Conservation (phyloP, 2,329 filamentous ascomycete species). For the Cylindrodendrum hubeiense region DNA sequence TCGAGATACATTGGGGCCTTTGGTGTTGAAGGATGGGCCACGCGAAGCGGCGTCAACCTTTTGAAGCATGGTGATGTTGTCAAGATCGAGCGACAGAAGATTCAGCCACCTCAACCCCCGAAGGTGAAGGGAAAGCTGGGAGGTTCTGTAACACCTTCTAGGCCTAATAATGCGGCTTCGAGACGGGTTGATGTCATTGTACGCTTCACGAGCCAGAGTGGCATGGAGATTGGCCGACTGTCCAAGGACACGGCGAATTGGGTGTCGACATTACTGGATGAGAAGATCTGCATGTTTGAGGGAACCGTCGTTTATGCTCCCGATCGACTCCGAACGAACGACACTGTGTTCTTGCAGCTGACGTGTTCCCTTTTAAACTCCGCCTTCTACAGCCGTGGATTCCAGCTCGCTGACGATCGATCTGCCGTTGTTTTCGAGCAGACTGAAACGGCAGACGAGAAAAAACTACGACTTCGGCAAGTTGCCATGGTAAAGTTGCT, state of each 20-base stretch:
- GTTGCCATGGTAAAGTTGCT: constrained; percentile 90
- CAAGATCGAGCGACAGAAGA: constrained; percentile 87
- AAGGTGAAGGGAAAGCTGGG: constrained; percentile 60
- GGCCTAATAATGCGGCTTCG: constrained; percentile 63
- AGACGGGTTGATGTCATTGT: constrained; percentile 88
- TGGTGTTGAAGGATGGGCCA: constrained; percentile 92
- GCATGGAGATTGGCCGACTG: constrained; percentile 87
- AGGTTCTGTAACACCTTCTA: constrained; percentile 46
- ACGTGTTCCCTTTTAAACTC: constrained; percentile 79
- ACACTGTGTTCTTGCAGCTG: constrained; percentile 93
- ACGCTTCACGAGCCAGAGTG: constrained; percentile 84
- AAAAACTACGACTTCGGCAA: constrained; percentile 84
- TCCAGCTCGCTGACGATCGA: constrained; percentile 77
- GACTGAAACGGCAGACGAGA: constrained; percentile 87
- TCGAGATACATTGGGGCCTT: constrained; percentile 89
- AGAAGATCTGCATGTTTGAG: constrained; percentile 88
- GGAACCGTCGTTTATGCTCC: constrained; percentile 91
- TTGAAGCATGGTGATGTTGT: constrained; percentile 87
- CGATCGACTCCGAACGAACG: constrained; percentile 86
- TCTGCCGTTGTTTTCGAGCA: constrained; percentile 83
- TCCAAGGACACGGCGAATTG: constrained; percentile 90
- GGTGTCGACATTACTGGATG: constrained; percentile 93
- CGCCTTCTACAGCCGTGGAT: constrained; percentile 75
- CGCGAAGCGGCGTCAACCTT: constrained; percentile 81
- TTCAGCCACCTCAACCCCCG: constrained; percentile 67